These are phyloP conservation scores for Syzygium malaccense DNA, from an alignment of 441 rosid species.

Conservation along the genomic window DNA sequence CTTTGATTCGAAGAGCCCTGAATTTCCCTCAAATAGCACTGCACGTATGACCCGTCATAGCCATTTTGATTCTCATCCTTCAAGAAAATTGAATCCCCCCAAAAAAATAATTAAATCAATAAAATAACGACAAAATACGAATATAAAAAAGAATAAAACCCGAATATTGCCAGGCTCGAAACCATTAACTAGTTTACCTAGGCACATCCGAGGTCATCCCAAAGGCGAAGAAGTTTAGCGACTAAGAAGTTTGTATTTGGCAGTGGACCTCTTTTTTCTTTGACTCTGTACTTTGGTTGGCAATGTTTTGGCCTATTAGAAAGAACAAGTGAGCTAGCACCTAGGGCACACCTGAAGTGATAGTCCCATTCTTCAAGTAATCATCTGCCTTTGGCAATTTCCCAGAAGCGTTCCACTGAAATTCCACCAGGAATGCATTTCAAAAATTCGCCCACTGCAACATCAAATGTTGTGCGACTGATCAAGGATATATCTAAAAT, in stretches of 20 bases:
- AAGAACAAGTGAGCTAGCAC: constrained; percentile 12
- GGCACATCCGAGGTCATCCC: constrained; percentile 61
- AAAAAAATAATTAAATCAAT: neutral
- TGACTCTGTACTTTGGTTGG: constrained; percentile 12
- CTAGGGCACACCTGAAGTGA: neutral
- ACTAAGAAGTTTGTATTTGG: constrained; percentile 25
- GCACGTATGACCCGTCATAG: constrained; percentile 39
- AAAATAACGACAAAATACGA: neutral
- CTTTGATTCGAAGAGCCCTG: constrained; percentile 12
- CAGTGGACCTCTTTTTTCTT: constrained; percentile 5
- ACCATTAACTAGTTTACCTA: constrained; percentile 17
- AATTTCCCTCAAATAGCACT: constrained; percentile 32
- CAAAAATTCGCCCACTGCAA: constrained; percentile 8
- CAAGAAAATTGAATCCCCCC: neutral
- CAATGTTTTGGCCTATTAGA: constrained; percentile 2
- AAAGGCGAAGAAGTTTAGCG: constrained; percentile 51
- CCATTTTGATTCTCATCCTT: neutral
- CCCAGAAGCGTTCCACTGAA: constrained; percentile 3
- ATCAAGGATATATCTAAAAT: neutral
- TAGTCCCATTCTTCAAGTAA: constrained; percentile 12
- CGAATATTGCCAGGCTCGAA: neutral
- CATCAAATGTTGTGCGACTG: neutral
- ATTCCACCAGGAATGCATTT: constrained; percentile 17
- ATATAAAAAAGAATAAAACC: neutral
- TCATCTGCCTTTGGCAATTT: constrained; percentile 1